Evolutionary conservation across 495 filamentous ascomycete genomes (phyloP).

Genomic region (Glarea lozoyensis): DNA sequence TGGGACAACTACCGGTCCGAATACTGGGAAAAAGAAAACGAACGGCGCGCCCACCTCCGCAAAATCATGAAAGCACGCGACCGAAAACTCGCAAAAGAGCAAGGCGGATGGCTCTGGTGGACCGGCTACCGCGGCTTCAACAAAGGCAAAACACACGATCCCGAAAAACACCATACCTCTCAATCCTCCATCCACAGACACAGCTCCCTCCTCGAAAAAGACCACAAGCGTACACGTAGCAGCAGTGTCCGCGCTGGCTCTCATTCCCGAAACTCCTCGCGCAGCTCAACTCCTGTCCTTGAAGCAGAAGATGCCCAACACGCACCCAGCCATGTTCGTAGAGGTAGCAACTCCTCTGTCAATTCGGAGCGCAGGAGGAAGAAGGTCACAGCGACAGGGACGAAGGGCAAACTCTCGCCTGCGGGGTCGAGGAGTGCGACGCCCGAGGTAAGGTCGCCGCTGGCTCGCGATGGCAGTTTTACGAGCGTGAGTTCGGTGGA

Average conservation of each 20-base stretch:
- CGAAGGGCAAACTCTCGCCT: constrained; percentile 13
- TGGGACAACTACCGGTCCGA: constrained; percentile 91
- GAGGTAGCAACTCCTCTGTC: constrained; percentile 36
- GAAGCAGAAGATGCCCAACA: constrained; percentile 13
- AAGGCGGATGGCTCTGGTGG: constrained; percentile 81
- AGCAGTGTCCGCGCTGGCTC: constrained; percentile 36
- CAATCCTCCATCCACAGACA: constrained; percentile 23
- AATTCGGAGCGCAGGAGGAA: constrained; percentile 36
- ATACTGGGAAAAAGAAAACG: constrained; percentile 97
- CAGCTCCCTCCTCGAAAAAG: constrained; percentile 12
- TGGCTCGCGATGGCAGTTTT: constrained; percentile 38
- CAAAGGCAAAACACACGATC: constrained; percentile 18
- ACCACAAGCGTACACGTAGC: constrained; percentile 36
- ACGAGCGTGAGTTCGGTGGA: constrained; percentile 19
- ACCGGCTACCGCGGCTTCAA: constrained; percentile 55
- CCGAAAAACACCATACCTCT: constrained; percentile 29
- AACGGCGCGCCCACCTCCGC: constrained; percentile 66
- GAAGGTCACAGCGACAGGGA: constrained; percentile 10
- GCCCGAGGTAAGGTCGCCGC: constrained; percentile 40
- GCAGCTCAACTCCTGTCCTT: constrained; percentile 18
- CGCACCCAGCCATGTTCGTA: constrained; percentile 24
- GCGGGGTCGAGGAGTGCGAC: constrained; percentile 38
- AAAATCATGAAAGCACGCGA: constrained; percentile 56
- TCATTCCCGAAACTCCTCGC: constrained; percentile 37
- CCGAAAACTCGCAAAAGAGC: constrained; percentile 51